phyloP scores from a whole-genome alignment of 352 stramenopile genomes.

The Vaucheria bursata region DNA sequence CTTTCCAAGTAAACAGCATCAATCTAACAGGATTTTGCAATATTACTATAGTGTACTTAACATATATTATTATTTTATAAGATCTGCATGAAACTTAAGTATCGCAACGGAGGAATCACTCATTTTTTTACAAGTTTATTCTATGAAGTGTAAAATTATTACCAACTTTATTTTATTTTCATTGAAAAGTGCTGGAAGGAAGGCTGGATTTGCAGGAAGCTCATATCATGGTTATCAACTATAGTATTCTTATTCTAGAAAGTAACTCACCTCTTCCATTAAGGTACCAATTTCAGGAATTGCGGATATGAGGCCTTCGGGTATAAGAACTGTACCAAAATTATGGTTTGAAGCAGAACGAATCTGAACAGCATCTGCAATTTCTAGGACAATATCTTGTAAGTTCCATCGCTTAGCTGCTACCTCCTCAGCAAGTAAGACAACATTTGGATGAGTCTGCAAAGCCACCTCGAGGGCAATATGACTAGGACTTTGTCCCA shows the following conservation, averaged over 20 bases:
- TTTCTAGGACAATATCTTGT: constrained; percentile 51
- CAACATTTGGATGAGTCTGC: constrained; percentile 54
- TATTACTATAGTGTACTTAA: no score
- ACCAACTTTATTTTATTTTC: no score
- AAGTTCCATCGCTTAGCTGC: constrained; percentile 50
- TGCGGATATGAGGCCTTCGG: constrained; percentile 51
- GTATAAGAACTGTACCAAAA: constrained; percentile 49
- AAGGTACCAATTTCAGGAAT: constrained; percentile 54
- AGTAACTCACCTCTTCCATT: constrained; percentile 44
- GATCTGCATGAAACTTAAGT: no score
- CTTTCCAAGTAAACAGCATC: constrained; percentile 47
- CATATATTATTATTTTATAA: no score
- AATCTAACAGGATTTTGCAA: no score
- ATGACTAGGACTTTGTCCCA: constrained; percentile 52
- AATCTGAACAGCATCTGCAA: constrained; percentile 52
- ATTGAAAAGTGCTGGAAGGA: no score
- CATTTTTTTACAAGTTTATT: no score
- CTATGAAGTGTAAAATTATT: no score
- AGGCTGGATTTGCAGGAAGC: no score
- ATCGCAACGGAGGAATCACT: no score
- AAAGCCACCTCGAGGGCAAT: constrained; percentile 54
- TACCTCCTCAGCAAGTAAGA: constrained; percentile 55
- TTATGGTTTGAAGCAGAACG: constrained; percentile 47
- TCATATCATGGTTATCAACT: no score
- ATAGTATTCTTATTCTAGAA: no score